phyloP scores from a whole-genome alignment of 2,329 filamentous ascomycete genomes.

The Diplocarpon mali region DNA sequence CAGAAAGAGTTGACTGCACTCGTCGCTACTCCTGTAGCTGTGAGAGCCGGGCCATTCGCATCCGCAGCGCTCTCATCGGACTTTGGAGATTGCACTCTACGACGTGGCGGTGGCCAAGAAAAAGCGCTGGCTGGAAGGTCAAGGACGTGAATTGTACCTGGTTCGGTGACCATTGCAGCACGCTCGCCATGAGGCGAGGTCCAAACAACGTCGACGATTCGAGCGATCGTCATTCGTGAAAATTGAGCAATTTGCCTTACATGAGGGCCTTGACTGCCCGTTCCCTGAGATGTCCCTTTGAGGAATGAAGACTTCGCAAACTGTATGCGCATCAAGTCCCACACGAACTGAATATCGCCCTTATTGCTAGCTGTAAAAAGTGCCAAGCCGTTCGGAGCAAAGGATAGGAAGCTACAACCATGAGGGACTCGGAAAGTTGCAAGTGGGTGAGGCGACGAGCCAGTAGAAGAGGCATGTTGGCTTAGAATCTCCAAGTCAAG shows the following conservation, averaged over 20 bases:
- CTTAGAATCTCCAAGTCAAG: slow-evolving; percentile 55
- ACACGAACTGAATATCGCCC: slow-evolving; percentile 73
- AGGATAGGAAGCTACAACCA: slow-evolving; percentile 72
- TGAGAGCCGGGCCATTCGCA: slow-evolving; percentile 35
- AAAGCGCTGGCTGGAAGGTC: slow-evolving; percentile 76
- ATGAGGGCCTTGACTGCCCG: slow-evolving; percentile 34
- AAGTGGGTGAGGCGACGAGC: slow-evolving; percentile 42
- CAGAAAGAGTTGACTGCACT: slow-evolving; percentile 26
- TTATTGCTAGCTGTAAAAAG: slow-evolving; percentile 73
- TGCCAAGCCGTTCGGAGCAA: slow-evolving; percentile 61
- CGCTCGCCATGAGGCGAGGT: slow-evolving; percentile 69
- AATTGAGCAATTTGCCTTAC: slow-evolving; percentile 84
- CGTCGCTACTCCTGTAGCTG: slow-evolving; percentile 29
- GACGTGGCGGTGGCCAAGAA: slow-evolving; percentile 70
- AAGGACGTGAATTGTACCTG: slow-evolving; percentile 89
- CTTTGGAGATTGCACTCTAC: slow-evolving; percentile 23
- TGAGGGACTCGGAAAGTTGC: slow-evolving; percentile 61
- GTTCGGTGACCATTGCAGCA: slow-evolving; percentile 81
- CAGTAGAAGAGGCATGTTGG: slow-evolving; percentile 38
- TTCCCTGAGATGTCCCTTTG: slow-evolving; percentile 37
- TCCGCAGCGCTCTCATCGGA: slow-evolving; percentile 24
- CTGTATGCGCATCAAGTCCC: slow-evolving; percentile 63
- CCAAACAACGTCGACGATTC: slow-evolving; percentile 86
- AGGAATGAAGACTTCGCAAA: slow-evolving; percentile 50
- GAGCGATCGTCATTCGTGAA: slow-evolving; percentile 81